A percentile compares a stretch with the other conserved stretches of the same genome.
Conservation (phyloP, 2,329 filamentous ascomycete species). For the Emydomyces testavorans region DNA sequence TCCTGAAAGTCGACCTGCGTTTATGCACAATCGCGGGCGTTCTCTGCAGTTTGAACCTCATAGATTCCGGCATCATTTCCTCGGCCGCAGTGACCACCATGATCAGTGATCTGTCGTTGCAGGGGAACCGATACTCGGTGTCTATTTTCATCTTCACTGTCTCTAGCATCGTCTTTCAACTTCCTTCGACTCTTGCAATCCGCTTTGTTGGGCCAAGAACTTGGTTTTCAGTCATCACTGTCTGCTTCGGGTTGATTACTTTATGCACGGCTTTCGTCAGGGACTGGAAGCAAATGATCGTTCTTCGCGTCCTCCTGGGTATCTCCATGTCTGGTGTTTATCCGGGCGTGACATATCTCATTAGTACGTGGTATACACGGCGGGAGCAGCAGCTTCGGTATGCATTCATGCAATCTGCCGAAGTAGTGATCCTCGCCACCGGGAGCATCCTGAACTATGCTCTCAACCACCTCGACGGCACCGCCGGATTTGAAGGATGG, state of each 20-base stretch:
- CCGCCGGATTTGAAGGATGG: conserved; percentile 49
- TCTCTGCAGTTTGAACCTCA: conserved; percentile 57
- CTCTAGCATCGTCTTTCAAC: conserved; percentile 54
- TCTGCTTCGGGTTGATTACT: conserved; percentile 53
- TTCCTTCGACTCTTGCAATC: conserved; percentile 57
- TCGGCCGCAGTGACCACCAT: conserved; percentile 59
- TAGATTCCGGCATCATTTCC: conserved; percentile 59
- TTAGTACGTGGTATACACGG: conserved; percentile 52
- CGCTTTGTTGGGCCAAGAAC: conserved; percentile 52
- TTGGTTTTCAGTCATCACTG: conserved; percentile 51
- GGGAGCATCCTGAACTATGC: conserved; percentile 58
- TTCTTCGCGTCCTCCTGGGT: conserved; percentile 52
- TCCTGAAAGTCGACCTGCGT: conserved; percentile 54
- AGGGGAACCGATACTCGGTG: conserved; percentile 56
- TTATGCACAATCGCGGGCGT: conserved; percentile 60
- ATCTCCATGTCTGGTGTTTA: conserved; percentile 46
- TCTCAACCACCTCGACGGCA: conserved; percentile 52
- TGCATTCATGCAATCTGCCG: conserved; percentile 52
- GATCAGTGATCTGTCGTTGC: conserved; percentile 51
- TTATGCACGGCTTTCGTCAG: conserved; percentile 57
- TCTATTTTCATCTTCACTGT: conserved; percentile 65
- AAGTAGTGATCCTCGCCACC: conserved; percentile 54
- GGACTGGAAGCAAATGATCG: conserved; percentile 60
- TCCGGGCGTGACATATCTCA: conserved; percentile 36
- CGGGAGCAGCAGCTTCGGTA: conserved; percentile 55